Percentiles rank a stretch among this genome's conserved stretches.
Conservation (phyloP, 805 yeast genomes). For the Candida suzukii region DNA sequence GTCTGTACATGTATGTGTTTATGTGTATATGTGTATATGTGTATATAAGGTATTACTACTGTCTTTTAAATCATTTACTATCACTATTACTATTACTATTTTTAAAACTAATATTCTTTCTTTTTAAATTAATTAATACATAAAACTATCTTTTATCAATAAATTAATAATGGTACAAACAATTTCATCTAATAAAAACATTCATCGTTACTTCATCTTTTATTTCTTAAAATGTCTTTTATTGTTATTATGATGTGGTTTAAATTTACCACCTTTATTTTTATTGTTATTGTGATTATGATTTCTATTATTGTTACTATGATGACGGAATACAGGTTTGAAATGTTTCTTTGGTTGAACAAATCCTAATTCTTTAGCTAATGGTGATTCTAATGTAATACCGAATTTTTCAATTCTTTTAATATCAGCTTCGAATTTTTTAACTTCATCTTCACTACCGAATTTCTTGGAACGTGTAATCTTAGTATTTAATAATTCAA, state of each 20-base stretch:
- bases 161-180: too few species aligned
- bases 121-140: too few species aligned
- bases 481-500: slow-evolving; percentile 60
- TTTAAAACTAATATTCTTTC: too few species aligned
- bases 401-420: slow-evolving; percentile 82
- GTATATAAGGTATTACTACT: too few species aligned
- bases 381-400: slow-evolving; percentile 54
- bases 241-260: background rate
- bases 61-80: too few species aligned
- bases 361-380: slow-evolving; percentile 62
- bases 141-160: too few species aligned
- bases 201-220: background rate
- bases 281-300: background rate
- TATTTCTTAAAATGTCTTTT: background rate
- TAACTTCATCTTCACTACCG: slow-evolving; percentile 45
- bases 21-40: too few species aligned
- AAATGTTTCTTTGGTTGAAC: slow-evolving; percentile 12
- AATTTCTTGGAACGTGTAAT: slow-evolving; percentile 72
- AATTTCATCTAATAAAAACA: too few species aligned
- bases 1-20: too few species aligned
- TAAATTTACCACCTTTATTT: too few species aligned
- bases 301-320: background rate
- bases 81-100: too few species aligned
- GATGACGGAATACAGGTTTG: background rate
- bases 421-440: slow-evolving; percentile 53